These are phyloP conservation scores for Periglandula ipomoeae DNA, from an alignment of 2,329 filamentous ascomycete genomes.

Conservation along the genomic window DNA sequence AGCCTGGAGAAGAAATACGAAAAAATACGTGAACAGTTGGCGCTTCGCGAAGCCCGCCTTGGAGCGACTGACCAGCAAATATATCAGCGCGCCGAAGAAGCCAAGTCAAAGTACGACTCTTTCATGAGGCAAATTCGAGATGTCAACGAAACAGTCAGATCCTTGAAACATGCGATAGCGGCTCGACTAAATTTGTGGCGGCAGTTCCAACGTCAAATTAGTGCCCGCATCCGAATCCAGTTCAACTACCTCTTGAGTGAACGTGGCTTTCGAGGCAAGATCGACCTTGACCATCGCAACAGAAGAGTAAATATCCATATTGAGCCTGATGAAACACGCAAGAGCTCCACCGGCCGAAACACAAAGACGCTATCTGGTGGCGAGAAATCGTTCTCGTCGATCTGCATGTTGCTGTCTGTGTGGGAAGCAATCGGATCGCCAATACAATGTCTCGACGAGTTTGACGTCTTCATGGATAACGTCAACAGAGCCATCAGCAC, in stretches of 20 bases:
- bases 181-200: constrained; percentile 69
- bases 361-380: constrained; percentile 92
- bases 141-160: constrained; percentile 31
- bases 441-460: constrained; percentile 90
- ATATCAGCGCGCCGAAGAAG: constrained; percentile 35
- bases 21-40: constrained; percentile 49
- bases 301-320: constrained; percentile 71
- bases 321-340: constrained; percentile 60
- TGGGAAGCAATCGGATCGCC: constrained; percentile 99
- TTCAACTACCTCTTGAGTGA: constrained; percentile 87
- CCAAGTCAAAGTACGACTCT: constrained; percentile 32
- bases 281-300: constrained; percentile 68
- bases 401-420: constrained; percentile 82
- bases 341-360: constrained; percentile 61
- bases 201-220: constrained; percentile 75
- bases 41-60: constrained; percentile 43
- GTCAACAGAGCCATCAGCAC: constrained; percentile 92
- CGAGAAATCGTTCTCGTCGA: constrained; percentile 96
- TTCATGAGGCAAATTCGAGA: constrained; percentile 32
- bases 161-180: constrained; percentile 50
- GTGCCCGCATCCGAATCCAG: constrained; percentile 71
- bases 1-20: constrained; percentile 46
- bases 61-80: constrained; percentile 60
- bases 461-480: constrained; percentile 98
- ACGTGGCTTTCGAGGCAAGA: constrained; percentile 74